Base-by-base conservation (phyloP, 2,329 filamentous ascomycete species). In the Leptographium lundbergii region DNA sequence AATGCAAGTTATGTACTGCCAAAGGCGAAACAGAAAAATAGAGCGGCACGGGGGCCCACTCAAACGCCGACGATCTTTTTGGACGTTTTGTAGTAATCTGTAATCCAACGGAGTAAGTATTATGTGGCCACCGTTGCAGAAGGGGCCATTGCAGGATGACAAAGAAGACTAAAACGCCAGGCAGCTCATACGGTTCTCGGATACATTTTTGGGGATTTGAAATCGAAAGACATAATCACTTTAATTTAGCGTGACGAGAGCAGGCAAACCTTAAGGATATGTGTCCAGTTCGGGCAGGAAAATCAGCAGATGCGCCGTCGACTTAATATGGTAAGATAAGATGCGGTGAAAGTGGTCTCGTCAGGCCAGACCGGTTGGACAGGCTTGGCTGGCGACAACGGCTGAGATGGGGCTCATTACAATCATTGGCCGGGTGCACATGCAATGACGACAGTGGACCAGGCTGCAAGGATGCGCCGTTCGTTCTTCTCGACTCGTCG, bases 61-160 rank as follows among this genome's bases (percentile, higher is more conserved):
- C 17, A 6, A 45, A 45, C 6, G n/a, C 17, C 42, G 42, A 7
- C 19, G 42, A 45, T 45, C 42, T n/a, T 6, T 22, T 45, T 45
- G 6, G 50, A 29, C 14, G 50, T 52, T 36, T 54, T 36, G 29
- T 22, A 4, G 17, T n/a, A n/a, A n/a, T n/a, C n/a, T n/a, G n/a
- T n/a, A n/a, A n/a, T n/a, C 4, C 6, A 3, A n/a, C 27, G 9
- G 13, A n/a, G 13, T 7, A n/a, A n/a, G n/a, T n/a, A n/a, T n/a
- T n/a, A 39, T 14, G 54, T 55, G 54, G 54, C 54, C 54, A 55
- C 54, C 17, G 54, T 55, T 27, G 54, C 54, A 55, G 32, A 34
- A 55, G 39, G 53, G 24, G 10, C 4, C 10, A 39, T 42, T 17
- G 6, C 19, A n/a, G 7, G 19, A n/a, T n/a, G 42, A 45, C 42